phyloP scores from a whole-genome alignment of 345 rosid genomes.

The Trapa bicornis region DNA sequence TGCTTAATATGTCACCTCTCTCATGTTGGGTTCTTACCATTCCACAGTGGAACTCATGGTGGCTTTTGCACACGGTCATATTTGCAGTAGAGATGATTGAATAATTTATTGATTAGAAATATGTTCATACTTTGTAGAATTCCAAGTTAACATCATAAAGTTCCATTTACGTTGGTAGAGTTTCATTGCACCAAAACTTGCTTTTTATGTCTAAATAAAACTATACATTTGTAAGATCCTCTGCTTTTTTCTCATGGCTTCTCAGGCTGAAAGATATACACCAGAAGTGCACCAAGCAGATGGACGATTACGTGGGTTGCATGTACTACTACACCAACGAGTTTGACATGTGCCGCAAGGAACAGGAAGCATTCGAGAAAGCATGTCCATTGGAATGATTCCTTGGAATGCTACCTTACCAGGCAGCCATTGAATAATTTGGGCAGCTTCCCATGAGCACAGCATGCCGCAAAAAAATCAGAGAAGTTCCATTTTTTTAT shows the following conservation, averaged over 20 bases:
- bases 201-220: not conserved
- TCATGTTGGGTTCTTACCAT: too few relatives aligned
- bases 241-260: not conserved
- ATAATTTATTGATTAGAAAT: not conserved
- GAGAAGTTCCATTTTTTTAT: not conserved
- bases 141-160: not conserved
- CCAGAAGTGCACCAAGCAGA: constrained; percentile 72
- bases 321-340: constrained; percentile 95
- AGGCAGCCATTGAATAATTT: constrained; percentile 28
- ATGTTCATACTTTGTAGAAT: not conserved
- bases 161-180: too few relatives aligned
- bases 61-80: not conserved
- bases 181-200: not conserved
- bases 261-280: constrained; percentile 85
- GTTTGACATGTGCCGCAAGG: constrained; percentile 92
- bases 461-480: not conserved
- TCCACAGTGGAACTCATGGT: not conserved
- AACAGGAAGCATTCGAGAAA: constrained; percentile 93
- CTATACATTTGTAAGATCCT: not conserved
- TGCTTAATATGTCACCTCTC: not conserved
- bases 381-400: constrained; percentile 77
- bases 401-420: constrained; percentile 1
- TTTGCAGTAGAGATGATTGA: not conserved
- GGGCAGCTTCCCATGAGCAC: constrained; percentile 15
- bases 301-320: constrained; percentile 89